These are phyloP conservation scores for Asterella californica DNA, from an alignment of 225 moss, liverwort and hornwort species.

Conservation along the genomic window DNA sequence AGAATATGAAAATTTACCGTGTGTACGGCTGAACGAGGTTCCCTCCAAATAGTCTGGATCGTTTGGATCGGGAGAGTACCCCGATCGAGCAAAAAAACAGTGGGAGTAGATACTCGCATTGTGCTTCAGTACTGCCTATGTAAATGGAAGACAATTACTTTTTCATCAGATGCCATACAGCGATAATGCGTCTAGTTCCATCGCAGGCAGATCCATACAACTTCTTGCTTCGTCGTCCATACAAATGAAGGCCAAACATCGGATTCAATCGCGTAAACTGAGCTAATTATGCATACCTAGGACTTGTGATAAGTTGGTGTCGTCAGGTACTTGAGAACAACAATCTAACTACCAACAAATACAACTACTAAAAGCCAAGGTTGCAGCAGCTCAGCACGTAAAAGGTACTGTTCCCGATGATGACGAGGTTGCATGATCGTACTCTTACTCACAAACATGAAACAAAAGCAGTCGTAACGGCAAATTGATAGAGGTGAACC, in stretches of 20 bases:
- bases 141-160: background rate
- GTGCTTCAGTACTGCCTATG: constrained; percentile 54
- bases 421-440: too few relatives aligned
- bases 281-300: too few relatives aligned
- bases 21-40: constrained; percentile 53
- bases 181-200: too few relatives aligned
- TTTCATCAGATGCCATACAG: background rate
- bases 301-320: too few relatives aligned
- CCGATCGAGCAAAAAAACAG: constrained; percentile 72
- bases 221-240: too few relatives aligned
- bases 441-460: too few relatives aligned
- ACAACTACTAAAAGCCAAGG: background rate
- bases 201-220: too few relatives aligned
- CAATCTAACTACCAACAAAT: background rate
- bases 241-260: too few relatives aligned
- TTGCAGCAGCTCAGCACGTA: too few relatives aligned
- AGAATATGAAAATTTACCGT: constrained; percentile 40
- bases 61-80: constrained; percentile 72
- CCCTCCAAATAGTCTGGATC: constrained; percentile 52
- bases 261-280: too few relatives aligned
- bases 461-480: background rate
- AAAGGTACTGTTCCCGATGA: too few relatives aligned
- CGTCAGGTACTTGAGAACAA: background rate
- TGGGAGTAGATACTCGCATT: constrained; percentile 77
- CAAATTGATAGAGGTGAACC: background rate